Conservation (phyloP, 2,329 filamentous ascomycete genomes). For the Diaporthe longicolla region DNA sequence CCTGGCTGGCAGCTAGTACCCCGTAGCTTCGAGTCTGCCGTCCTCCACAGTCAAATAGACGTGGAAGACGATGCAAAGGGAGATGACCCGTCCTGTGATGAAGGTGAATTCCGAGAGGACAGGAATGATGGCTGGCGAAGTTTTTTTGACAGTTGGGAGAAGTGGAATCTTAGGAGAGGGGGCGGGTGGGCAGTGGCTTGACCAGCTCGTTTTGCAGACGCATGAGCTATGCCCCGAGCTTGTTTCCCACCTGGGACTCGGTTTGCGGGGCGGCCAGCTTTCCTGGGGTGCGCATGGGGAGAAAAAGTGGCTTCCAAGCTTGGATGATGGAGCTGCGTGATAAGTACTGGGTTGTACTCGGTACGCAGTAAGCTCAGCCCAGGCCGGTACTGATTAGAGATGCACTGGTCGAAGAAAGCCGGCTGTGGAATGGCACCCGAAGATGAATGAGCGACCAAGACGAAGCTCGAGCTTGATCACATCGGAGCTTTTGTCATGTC, state of each 20-base stretch:
- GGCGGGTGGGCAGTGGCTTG: constrained; percentile 27
- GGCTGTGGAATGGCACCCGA: not conserved
- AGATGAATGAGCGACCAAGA: not conserved
- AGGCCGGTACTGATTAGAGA: not conserved
- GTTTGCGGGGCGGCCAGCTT: constrained; percentile 31
- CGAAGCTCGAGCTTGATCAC: constrained; percentile 1
- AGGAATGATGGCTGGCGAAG: constrained; percentile 7
- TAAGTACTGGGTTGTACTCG: constrained; percentile 29
- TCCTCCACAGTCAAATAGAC: constrained; percentile 6
- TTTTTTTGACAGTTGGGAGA: constrained; percentile 1
- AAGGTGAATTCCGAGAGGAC: not conserved
- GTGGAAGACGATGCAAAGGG: not conserved
- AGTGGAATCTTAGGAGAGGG: not conserved
- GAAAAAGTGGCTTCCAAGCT: constrained; percentile 6
- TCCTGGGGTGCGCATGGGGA: constrained; percentile 26
- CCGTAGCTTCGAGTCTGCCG: constrained; percentile 14
- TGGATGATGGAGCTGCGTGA: constrained; percentile 24
- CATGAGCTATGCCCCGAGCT: constrained; percentile 32
- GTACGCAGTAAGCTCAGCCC: constrained; percentile 3
- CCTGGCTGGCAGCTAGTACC: not conserved
- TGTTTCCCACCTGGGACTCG: constrained; percentile 31
- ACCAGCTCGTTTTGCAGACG: constrained; percentile 26
- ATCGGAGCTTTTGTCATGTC: not conserved
- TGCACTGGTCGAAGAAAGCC: not conserved
- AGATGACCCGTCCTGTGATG: constrained; percentile 2